Evolutionary conservation across 1,284 basidiomycete species (phyloP), one percentile per base, ranked within the genome.

Genomic region (Rhodotorula sp.): DNA sequence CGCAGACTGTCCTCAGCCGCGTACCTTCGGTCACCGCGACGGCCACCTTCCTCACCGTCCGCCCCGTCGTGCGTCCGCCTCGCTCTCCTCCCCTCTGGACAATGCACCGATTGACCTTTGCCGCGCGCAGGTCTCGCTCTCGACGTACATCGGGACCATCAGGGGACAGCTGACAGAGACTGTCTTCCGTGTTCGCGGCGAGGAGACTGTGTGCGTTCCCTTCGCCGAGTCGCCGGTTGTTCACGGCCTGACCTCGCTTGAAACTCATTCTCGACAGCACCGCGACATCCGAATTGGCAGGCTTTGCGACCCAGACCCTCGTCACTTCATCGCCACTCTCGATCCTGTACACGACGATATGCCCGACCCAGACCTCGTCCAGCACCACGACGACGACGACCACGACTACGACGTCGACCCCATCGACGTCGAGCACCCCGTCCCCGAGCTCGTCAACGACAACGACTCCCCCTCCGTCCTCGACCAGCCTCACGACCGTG

Each of bases 321-420:
- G 49, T 68, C 22, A 54, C 62, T 3, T 68, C 66, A 36, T 48
- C 57, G 4, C 70, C 70, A 13, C 34, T 68, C 29, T 64, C 63
- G 48, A 68, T 59, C 27, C 17, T 68, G 27, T 61, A 53, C 36
- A 46, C 63, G 46, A 67, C 49, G 13, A 30, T 65, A 51, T 62
- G 58, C 52, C 8, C 56, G 9, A n/a, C 60, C 3, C n/a, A 48
- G 1, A 52, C 68, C 20, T 22, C 29, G 15, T 55, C 68, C 11
- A 56, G 51, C 1, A 49, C 61, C 22, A 57, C 46, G 8, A 62
- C 46, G 4, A 56, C 68, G 49, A 55, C 64, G 1, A 54, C 52
- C 30, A 59, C 59, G 1, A 62, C 56, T 11, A 59, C 68, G n/a
- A 46, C 65, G 3, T 10, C 58, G 29, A 47, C 57, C 9, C 36